A percentile compares a stretch with the other conserved stretches of the same genome.
Evolutionary conservation across 2,329 filamentous ascomycete genomes (phyloP).

Genomic region (Diaporthe ilicicola): DNA sequence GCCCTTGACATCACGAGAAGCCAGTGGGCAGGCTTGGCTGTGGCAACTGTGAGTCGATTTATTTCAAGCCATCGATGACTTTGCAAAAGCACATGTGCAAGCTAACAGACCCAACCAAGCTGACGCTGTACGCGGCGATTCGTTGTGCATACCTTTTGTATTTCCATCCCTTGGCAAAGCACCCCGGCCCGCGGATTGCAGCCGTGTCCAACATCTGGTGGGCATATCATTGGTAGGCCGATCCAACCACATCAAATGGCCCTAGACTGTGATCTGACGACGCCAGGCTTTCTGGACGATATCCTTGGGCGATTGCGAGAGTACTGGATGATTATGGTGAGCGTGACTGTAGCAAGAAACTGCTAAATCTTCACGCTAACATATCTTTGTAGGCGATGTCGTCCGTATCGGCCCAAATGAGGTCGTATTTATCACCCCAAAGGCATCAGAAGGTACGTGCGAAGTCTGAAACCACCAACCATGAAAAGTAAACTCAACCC

Average conservation of each 20-base stretch:
- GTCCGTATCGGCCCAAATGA: constrained; percentile 21
- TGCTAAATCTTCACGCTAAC: background rate
- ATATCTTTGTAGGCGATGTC: background rate
- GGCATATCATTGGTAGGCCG: constrained; percentile 14
- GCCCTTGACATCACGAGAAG: background rate
- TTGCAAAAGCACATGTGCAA: background rate
- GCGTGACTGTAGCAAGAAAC: background rate
- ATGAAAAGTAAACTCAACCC: background rate
- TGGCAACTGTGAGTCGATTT: background rate
- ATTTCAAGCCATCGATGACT: background rate
- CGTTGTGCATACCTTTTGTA: constrained; percentile 4
- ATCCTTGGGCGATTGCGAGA: constrained; percentile 10
- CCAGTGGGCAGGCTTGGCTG: background rate
- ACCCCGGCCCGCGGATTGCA: background rate
- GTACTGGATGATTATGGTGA: constrained; percentile 2
- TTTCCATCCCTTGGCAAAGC: constrained; percentile 15
- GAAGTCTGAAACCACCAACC: background rate
- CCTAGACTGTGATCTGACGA: background rate
- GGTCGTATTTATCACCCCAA: constrained; percentile 10
- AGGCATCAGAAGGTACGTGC: background rate
- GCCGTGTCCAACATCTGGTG: constrained; percentile 18
- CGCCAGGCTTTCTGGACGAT: background rate
- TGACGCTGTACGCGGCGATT: background rate
- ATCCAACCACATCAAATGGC: background rate
- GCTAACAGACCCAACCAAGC: background rate